Base-by-base conservation (phyloP, 192 early-diverging fungal genomes). In the Helicostylum pulchrum region DNA sequence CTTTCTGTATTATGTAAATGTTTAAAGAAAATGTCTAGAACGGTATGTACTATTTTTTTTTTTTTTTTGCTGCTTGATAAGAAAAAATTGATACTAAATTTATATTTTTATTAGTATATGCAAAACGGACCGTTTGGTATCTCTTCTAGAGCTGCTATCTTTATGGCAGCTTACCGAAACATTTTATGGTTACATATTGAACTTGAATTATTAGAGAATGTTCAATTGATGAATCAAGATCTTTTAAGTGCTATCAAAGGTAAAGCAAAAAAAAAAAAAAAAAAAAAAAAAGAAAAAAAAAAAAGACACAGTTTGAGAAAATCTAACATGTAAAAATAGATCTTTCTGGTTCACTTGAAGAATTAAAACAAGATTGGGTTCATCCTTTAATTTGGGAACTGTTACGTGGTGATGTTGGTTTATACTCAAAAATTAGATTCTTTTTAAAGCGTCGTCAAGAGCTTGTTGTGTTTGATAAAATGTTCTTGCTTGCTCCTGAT, bases 61-160 rank as follows among this genome's bases (percentile, higher is more conserved):
- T 42, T 23, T 23, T 17, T 1, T 20, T 36, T 42, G 15, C 4
- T 26, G 15, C 1, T n/a, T n/a, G 19, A 56, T 17, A 15, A n/a
- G n/a, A n/a, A n/a, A n/a, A n/a, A n/a, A n/a, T n/a, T n/a, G n/a
- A 26, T 26, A 26, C 2, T 26, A 26, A 36, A 56, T 11, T 15
- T 17, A 2, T 36, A n/a, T 62, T 15, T 62, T 47, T 15, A 52
- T n/a, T 36, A 64, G 62, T 39, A 45, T 31, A 68, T 61, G 53
- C 44, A 68, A 6, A 32, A 52, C 49, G 66, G 66, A 26, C 66
- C 66, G 43, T 61, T 49, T 53, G 66, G 66, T 60, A 61, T 68
- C n/a, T 52, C 58, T 9, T 49, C 66, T n/a, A 56, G 58, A 11
- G 21, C 44, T 30, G 8, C 34, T 61, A 45, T 68, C 21, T 68